Base-by-base conservation (phyloP, 805 yeast species). In the Peterozyma xylosa region DNA sequence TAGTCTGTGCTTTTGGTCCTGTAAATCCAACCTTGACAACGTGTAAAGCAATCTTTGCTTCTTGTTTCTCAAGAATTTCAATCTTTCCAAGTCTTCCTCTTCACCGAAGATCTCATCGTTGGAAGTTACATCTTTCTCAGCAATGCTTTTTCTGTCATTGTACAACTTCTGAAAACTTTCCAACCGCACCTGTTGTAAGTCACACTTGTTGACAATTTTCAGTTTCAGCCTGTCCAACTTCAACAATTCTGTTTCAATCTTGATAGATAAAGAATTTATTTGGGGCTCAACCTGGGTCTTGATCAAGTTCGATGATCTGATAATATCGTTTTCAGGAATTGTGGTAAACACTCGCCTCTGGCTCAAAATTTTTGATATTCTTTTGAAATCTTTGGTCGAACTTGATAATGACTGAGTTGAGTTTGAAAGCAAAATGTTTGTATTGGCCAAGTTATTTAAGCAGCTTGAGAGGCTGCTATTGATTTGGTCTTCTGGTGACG, bases 301-400 rank as follows among this genome's bases (percentile, higher is more conserved):
- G 38, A 73, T 55, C 11, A 59, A 53, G 34, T 56, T 57, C 40
- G 67, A 67, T 15, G 75, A 74, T 37, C 58, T 63, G 9, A 54
- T 58, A 21, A 75, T 53, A 43, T 74, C 78, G 43, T 59, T 56
- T 48, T 74, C 78, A 0, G 80, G 77, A 0, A 75, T 68, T 11
- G 75, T 55, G 5, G 76, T 76, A 57, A 74, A 76, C 17, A 74
- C 73, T 33, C 70, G 63, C 36, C 62, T 60, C 6, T 76, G 72
- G 15, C 59, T 51, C n/a, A 76, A 58, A 6, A 74, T 67, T 17
- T 54, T 56, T 34, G 59, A 61, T 33, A 73, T 54, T 7, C 75
- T 50, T 1, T 65, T 53, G 14, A 68, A 63, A 47, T 75, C 77
- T 1, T 38, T 30, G 10, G 53, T 38, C 2, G 48, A 45, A 4